A percentile compares a stretch with the other conserved stretches of the same genome.
Evolutionary conservation across 805 yeast species (phyloP).

Genomic region (Pichia californica): DNA sequence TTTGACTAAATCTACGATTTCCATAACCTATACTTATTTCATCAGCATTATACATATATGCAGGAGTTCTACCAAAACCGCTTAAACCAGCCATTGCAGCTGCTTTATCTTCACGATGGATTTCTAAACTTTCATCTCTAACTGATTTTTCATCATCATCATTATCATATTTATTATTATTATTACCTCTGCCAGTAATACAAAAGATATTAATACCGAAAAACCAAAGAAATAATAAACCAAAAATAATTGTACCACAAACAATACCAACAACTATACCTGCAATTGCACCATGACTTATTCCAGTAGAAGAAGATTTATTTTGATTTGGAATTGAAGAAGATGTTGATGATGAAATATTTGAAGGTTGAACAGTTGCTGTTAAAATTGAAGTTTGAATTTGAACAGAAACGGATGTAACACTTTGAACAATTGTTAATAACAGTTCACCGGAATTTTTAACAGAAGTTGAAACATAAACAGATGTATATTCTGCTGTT

Average conservation of each 20-base stretch:
- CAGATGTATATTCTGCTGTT: slow-evolving; percentile 4
- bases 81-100: slow-evolving; percentile 4
- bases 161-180: slow-evolving; percentile 9
- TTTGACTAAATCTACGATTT: slow-evolving; percentile 30
- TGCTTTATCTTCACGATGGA: slow-evolving; percentile 1
- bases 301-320: slow-evolving; percentile 2
- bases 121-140: slow-evolving; percentile 7
- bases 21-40: slow-evolving; percentile 13
- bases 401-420: slow-evolving; percentile 6
- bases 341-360: slow-evolving; percentile 7
- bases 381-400: slow-evolving; percentile 12
- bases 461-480: slow-evolving; percentile 9
- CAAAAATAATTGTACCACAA: slow-evolving; percentile 19
- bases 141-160: slow-evolving; percentile 19
- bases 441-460: slow-evolving; percentile 10
- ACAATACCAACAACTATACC: slow-evolving; percentile 31
- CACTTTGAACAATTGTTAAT: slow-evolving; percentile 21
- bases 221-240: slow-evolving; percentile 16
- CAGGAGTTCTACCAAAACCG: slow-evolving; percentile 10
- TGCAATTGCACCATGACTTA: slow-evolving; percentile 30
- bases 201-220: slow-evolving; percentile 11
- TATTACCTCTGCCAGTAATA: slow-evolving; percentile 18
- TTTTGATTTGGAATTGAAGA: slow-evolving; percentile 9
- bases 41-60: slow-evolving; percentile 13
- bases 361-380: slow-evolving; percentile 8